Evolutionary conservation across 1,284 basidiomycete genomes (phyloP).

Genomic region (Phellopilus nigrolimitatus): DNA sequence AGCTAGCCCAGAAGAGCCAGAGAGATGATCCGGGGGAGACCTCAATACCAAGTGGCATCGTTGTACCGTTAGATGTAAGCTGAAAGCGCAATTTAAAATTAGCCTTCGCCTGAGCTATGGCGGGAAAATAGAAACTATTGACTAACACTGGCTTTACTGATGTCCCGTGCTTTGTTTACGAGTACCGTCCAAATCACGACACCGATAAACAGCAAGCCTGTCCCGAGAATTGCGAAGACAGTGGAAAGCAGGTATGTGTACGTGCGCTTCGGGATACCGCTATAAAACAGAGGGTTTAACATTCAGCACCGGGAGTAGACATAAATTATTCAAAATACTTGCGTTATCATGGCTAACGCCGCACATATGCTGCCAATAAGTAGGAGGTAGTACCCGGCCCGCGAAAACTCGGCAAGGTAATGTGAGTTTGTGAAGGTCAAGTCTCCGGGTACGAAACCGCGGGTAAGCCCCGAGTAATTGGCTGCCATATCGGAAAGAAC

Average conservation of each 20-base stretch:
- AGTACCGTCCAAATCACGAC: conserved; percentile 73
- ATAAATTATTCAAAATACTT: conserved; percentile 32
- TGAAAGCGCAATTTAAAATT: background rate
- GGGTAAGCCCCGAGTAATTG: conserved; percentile 57
- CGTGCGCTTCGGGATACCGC: conserved; percentile 62
- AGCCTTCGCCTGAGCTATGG: background rate
- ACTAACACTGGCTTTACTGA: conserved; percentile 41
- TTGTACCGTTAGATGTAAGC: conserved; percentile 33
- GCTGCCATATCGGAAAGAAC: conserved; percentile 60
- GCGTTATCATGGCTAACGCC: conserved; percentile 54
- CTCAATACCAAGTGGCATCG: conserved; percentile 52
- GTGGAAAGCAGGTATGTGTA: conserved; percentile 66
- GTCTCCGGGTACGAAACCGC: conserved; percentile 42
- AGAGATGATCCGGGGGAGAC: conserved; percentile 59
- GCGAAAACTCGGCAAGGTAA: conserved; percentile 58
- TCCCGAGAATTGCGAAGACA: conserved; percentile 53
- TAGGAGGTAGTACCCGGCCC: conserved; percentile 70
- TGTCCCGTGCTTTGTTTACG: conserved; percentile 54
- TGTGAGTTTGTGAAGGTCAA: conserved; percentile 57
- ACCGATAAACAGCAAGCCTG: conserved; percentile 60
- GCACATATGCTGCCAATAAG: conserved; percentile 67
- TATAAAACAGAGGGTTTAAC: conserved; percentile 28
- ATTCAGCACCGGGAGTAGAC: background rate
- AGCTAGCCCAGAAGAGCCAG: conserved; percentile 66
- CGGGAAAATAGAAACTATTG: background rate